Base-by-base conservation (phyloP, 2,329 filamentous ascomycete genomes). In the Exophiala phaeomuriformis region DNA sequence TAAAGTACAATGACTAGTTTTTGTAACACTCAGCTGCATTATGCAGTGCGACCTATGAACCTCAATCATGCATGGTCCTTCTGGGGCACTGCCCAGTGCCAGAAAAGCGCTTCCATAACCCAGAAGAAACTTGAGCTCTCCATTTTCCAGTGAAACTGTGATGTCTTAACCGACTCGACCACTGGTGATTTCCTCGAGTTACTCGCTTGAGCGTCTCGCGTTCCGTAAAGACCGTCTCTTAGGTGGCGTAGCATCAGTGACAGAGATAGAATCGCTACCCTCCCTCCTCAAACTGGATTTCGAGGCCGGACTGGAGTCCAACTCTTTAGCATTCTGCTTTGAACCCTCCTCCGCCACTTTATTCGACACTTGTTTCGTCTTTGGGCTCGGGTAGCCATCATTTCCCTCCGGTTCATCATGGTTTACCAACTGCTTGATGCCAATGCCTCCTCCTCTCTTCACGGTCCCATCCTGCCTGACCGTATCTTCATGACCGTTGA, bases 191-290 rank as follows among this genome's bases (percentile, higher is more conserved):
- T 12, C 36, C 31, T n/a, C 27, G 33, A 12, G 9, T 45, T 43
- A 58, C 10, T 37, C 49, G 44, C 56, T 58, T 2, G 49, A 31
- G 53, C 53, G 35, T 33, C 57, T 40, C 27, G 45, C n/a, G 39
- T 36, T 49, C 12, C 57, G 48, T 33, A 53, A 5, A 32, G 57
- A 59, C 32, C 57, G 51, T 47, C 57, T 48, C n/a, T 37, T 53
- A 27, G 51, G 54, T 12, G 57, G 49, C 31, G 49, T 50, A 4
- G 40, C 46, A 39, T 55, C 52, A 42, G 52, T 33, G 12, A 57
- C 51, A 30, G 56, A 46, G 7, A 53, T 49, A 3, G 57, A 57
- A 9, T 59, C 57, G 40, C 52, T 55, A 9, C 47, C 54, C 42
- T 57, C 47, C 29, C 28, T 44, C 30, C 39, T 49, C 45, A 56